Percentiles rank a stretch among this genome's conserved stretches.
phyloP scores from a whole-genome alignment of 176 grass and related monocot species.

The Zoysia pacifica region DNA sequence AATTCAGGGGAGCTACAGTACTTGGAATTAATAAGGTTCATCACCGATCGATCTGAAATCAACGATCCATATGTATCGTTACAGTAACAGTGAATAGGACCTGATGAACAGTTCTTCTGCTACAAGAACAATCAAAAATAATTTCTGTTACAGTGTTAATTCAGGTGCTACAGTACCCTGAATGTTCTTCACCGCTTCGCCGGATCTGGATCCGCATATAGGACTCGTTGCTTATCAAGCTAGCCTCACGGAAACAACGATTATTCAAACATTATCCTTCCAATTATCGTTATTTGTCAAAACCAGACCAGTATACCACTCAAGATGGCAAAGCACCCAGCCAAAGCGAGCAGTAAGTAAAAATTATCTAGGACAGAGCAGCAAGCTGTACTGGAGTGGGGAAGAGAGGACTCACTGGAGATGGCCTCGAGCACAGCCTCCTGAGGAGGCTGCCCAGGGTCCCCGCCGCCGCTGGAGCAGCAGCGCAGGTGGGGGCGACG shows the following conservation, averaged over 20 bases:
- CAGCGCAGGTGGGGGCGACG: slow-evolving; percentile 22
- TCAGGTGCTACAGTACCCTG: too few species aligned
- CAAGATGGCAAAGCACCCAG: neutral
- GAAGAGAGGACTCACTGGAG: slow-evolving; percentile 47
- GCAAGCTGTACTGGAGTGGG: neutral
- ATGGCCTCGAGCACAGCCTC: slow-evolving; percentile 77
- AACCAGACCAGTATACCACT: neutral
- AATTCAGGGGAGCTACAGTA: too few species aligned
- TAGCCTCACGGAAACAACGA: neutral
- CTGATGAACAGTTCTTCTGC: too few species aligned
- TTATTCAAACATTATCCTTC: neutral
- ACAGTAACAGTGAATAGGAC: too few species aligned
- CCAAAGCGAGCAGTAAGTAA: neutral
- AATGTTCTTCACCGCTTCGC: too few species aligned
- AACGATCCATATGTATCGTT: too few species aligned
- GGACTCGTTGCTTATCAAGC: neutral
- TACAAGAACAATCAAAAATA: too few species aligned
- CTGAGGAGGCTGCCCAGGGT: slow-evolving; percentile 57
- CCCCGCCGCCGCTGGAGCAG: slow-evolving; percentile 40
- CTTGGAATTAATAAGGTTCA: too few species aligned
- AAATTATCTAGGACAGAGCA: neutral
- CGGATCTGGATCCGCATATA: too few species aligned
- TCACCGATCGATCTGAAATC: too few species aligned
- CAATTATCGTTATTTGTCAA: neutral
- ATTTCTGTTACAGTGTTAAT: too few species aligned